Conservation (phyloP, 495 filamentous ascomycete species). For the Saxophila tyrrhenica region DNA sequence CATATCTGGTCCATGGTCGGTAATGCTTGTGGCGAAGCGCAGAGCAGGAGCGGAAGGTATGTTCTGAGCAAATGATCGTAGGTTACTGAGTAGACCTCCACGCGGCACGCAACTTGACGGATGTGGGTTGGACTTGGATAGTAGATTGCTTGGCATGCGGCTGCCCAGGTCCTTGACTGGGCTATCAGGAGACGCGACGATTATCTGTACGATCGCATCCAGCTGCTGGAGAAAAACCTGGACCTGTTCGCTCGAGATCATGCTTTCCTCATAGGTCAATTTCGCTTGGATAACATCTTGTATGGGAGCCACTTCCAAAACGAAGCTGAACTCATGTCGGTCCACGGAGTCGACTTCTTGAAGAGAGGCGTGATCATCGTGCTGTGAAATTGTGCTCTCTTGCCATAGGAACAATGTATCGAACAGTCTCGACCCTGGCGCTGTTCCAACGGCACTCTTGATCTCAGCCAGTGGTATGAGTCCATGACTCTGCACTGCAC, state of each 20-base stretch:
- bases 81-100: conserved; percentile 34
- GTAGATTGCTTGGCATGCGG: conserved; percentile 28
- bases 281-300: neutral
- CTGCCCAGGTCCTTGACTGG: conserved; percentile 28
- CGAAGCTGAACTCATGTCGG: conserved; percentile 58
- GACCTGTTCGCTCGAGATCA: conserved; percentile 40
- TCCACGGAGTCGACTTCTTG: conserved; percentile 45
- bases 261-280: conserved; percentile 40
- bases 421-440: conserved; percentile 43
- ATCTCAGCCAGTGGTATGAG: conserved; percentile 54
- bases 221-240: conserved; percentile 47
- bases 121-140: conserved; percentile 46
- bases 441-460: conserved; percentile 42
- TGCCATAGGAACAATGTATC: conserved; percentile 71
- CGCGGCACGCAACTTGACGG: conserved; percentile 15
- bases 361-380: conserved; percentile 27
- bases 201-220: conserved; percentile 32
- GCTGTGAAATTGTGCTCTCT: conserved; percentile 43
- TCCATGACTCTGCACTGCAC: conserved; percentile 47
- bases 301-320: conserved; percentile 58
- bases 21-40: conserved; percentile 42
- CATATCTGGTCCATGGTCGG: conserved; percentile 20
- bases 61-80: conserved; percentile 41
- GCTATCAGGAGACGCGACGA: conserved; percentile 33
- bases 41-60: conserved; percentile 46